Conservation (phyloP, 805 yeast genomes). For the Kuraishia floccosa region DNA sequence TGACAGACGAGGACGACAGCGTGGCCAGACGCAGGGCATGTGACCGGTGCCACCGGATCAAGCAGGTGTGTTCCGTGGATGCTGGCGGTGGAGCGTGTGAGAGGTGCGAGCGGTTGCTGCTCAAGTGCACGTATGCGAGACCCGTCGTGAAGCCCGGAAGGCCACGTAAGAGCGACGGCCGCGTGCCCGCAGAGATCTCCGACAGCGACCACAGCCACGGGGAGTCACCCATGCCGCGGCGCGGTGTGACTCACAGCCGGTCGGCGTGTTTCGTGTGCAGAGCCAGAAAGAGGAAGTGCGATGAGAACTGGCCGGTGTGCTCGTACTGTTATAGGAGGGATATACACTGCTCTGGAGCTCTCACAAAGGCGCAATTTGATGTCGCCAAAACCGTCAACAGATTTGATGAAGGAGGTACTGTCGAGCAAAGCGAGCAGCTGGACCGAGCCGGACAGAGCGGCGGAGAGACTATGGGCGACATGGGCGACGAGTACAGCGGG, state of each 20-base stretch:
- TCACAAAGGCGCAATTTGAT: background rate
- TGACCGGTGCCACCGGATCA: constrained; percentile 15
- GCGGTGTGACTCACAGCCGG: constrained; percentile 5
- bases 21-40: too few relatives aligned
- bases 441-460: constrained; percentile 1
- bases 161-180: constrained; percentile 5
- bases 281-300: constrained; percentile 14
- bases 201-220: constrained; percentile 4
- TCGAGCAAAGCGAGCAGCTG: background rate
- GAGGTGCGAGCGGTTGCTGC: constrained; percentile 6
- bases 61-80: constrained; percentile 15
- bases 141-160: constrained; percentile 12
- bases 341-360: constrained; percentile 6
- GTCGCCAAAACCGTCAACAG: too few relatives aligned
- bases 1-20: too few relatives aligned
- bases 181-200: background rate
- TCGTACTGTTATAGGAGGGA: constrained; percentile 8
- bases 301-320: constrained; percentile 14
- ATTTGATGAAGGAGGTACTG: background rate
- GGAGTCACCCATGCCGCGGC: constrained; percentile 5
- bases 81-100: constrained; percentile 12
- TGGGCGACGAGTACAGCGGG: background rate
- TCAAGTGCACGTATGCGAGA: constrained; percentile 8
- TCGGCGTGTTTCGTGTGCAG: constrained; percentile 10
- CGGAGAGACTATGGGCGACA: background rate